Evolutionary conservation across 306 rosid species (phyloP).

Genomic region (Dicorynia guianensis): DNA sequence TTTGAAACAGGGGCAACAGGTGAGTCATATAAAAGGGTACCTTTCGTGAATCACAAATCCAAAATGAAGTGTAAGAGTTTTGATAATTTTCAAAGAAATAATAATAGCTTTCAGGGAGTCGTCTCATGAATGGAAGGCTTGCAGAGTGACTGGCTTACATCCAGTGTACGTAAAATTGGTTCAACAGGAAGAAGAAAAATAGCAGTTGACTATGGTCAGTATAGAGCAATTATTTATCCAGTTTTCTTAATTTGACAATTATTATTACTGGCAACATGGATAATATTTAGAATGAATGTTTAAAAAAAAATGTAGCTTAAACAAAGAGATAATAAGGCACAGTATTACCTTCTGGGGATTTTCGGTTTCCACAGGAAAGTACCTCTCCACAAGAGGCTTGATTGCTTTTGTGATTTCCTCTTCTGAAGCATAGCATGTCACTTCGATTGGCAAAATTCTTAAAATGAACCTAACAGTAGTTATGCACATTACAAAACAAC

Average conservation of each 20-base stretch:
- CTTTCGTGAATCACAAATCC: not conserved
- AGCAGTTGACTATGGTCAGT: slow-evolving; percentile 3
- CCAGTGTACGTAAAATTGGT: not conserved
- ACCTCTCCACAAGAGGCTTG: slow-evolving; percentile 69
- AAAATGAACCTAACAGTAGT: slow-evolving; percentile 76
- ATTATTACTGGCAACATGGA: not conserved
- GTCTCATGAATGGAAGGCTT: not conserved
- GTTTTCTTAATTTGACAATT: slow-evolving; percentile 6
- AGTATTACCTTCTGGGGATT: slow-evolving; percentile 73
- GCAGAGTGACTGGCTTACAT: not conserved
- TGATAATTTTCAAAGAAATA: not conserved
- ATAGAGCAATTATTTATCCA: not conserved
- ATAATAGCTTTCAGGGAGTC: not conserved
- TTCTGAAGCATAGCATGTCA: slow-evolving; percentile 93
- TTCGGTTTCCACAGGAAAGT: slow-evolving; percentile 75
- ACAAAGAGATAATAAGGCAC: not conserved
- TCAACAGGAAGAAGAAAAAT: not conserved
- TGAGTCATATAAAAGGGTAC: not conserved
- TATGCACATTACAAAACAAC: slow-evolving; percentile 15
- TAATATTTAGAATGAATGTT: slow-evolving; percentile 16
- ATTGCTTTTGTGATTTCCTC: slow-evolving; percentile 90
- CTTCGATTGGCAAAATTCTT: slow-evolving; percentile 88
- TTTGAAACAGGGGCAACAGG: not conserved
- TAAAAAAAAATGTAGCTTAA: slow-evolving; percentile 20
- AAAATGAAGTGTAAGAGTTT: not conserved